Conservation (phyloP, 108 stramenopile genomes). For the Nitzschia sp. region DNA sequence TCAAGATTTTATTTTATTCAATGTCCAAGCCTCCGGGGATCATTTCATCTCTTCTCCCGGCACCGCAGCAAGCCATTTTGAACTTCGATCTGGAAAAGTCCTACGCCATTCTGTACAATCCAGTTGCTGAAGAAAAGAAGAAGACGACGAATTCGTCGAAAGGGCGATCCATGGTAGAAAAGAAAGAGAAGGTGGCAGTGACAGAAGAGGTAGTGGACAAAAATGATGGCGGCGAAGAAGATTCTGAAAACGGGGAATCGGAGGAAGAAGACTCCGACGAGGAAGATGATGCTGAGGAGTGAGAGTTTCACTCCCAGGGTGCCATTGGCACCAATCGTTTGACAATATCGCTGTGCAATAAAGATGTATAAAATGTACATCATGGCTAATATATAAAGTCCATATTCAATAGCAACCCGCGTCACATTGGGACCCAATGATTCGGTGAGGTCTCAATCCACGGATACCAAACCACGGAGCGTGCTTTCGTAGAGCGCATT, state of each 20-base stretch:
- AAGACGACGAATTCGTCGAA: not conserved
- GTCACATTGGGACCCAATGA: no score
- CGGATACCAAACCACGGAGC: not conserved
- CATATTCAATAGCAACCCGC: no score
- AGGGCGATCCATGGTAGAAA: not conserved
- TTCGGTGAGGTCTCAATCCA: no score
- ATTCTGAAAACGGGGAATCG: constrained; percentile 28
- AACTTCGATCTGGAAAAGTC: constrained; percentile 37
- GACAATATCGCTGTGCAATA: no score
- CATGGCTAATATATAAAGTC: no score
- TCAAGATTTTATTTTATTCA: constrained; percentile 78
- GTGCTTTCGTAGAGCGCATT: not conserved
- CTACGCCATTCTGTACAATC: constrained; percentile 26
- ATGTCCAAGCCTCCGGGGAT: constrained; percentile 68
- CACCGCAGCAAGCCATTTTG: constrained; percentile 86
- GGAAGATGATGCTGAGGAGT: not conserved
- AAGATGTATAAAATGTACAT: no score
- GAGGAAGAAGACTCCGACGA: constrained; percentile 36
- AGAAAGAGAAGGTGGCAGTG: constrained; percentile 5
- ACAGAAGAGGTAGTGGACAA: constrained; percentile 33
- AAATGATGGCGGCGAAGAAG: constrained; percentile 16
- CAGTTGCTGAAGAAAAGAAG: constrained; percentile 6
- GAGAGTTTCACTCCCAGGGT: no score
- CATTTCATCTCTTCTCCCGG: constrained; percentile 75
- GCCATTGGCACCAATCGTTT: no score